Base-by-base conservation (phyloP, 129 eudicot genomes). In the Flaveria trinervia region DNA sequence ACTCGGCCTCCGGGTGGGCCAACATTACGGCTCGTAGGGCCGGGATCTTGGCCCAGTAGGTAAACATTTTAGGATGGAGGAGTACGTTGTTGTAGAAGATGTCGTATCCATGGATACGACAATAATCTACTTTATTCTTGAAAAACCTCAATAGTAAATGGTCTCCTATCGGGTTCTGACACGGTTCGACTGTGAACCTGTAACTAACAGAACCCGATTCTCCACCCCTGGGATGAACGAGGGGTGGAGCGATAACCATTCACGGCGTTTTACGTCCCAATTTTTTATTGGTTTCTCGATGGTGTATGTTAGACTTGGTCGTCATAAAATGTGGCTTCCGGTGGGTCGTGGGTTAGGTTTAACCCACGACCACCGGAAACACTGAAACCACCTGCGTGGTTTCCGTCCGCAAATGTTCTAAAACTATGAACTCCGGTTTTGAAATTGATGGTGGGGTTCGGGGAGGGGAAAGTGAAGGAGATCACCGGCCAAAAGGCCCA, bases 1-100 rank as follows among this genome's bases (percentile, higher is more conserved):
- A 91, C 89, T 91, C 97, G 30, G 94, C 86, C 54, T 91, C 97
- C 59, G 96, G 96, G 81, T 85, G 97, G 72, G 96, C 97, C 82
- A 92, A 64, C 93, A 92, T 87, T 41, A 89, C 89, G 0, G 96
- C 96, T 59, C 86, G 79, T 2, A 92, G 79, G 18, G 77, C 71
- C 20, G 97, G 90, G 8, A 85, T 81, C 61, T 92, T 92, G 50
- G 97, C 96, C 97, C 97, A 92, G 44, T 71, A 92, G 0, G 89
- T 80, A 45, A 61, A 73, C 96, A 92, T 89, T 30, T 86, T 30
- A 10, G 91, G 93, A 65, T 92, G 89, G 1, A 92, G 54, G 23
- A 86, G 52, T 5, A 83, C 91, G 41, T 83, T 92, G 77, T 92
- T 92, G 88, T 92, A 92, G 77, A 89, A 87, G 9, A 92, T 84